phyloP scores from a whole-genome alignment of 345 rosid species.

The Eucalyptus coolabah region DNA sequence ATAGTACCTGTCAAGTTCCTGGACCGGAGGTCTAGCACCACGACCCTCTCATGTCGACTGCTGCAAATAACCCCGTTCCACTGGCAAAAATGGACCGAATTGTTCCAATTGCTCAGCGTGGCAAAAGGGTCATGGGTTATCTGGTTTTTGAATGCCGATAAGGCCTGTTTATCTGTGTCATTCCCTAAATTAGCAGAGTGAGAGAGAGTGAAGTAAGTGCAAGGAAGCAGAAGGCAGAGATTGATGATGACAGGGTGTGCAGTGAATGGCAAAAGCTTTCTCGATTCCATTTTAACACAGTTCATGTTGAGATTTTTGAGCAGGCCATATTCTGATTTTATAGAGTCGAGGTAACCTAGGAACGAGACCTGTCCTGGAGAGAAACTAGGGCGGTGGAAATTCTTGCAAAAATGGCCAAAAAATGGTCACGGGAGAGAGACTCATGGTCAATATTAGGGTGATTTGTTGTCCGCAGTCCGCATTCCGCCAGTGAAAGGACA shows the following conservation, averaged over 20 bases:
- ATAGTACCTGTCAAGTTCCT: constrained; percentile 6
- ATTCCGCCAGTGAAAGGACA: not conserved
- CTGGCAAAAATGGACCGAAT: not conserved
- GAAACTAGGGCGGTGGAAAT: not conserved
- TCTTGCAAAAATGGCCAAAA: not conserved
- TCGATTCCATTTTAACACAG: not conserved
- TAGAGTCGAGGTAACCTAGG: not conserved
- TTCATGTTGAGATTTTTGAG: not conserved
- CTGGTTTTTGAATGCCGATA: not conserved
- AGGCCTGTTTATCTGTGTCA: constrained; percentile 6
- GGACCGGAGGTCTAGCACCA: not conserved
- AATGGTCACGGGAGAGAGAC: not conserved
- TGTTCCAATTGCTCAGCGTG: constrained; percentile 3
- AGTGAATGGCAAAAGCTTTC: not conserved
- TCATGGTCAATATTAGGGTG: not conserved
- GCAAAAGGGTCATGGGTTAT: not conserved
- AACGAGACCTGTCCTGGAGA: not conserved
- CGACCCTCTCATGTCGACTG: not conserved
- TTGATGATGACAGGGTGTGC: not conserved
- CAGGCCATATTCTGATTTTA: not conserved
- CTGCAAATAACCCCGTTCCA: constrained; percentile 14
- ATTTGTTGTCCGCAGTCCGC: not conserved
- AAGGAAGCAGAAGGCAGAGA: not conserved
- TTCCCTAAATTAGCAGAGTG: not conserved
- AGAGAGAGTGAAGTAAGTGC: not conserved